Base-by-base conservation (phyloP, 768 basidiomycete species). In the Suillus subluteus region DNA sequence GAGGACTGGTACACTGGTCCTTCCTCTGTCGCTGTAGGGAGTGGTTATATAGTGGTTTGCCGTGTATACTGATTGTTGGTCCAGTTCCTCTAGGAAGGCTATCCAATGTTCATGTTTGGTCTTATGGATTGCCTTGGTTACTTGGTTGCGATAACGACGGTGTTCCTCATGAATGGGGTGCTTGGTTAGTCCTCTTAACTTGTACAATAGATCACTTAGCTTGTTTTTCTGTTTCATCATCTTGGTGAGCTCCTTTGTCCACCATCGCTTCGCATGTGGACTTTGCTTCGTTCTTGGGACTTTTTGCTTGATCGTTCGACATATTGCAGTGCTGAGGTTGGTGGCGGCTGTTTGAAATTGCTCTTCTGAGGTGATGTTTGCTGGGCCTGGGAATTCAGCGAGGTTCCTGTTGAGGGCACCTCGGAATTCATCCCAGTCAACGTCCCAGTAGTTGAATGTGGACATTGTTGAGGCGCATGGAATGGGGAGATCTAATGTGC, bases 41-140 rank as follows among this genome's bases (percentile, higher is more conserved):
- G 69, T 59, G 0, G 58, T 72, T 0, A 76, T 54, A 26, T 75
- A 77, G 1, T 1, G 0, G 11, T 48, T 23, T 1, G 48, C 48
- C 2, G 11, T 48, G n/a, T 48, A 48, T 54, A 0, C 68, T 65
- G 32, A 32, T 0, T 50, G 48, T 0, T 23, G 43, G 0, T 63
- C 55, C 0, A 72, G 63, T 0, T 74, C 65, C 15, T 77, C 73
- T 2, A 80, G 71, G 65, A 70, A 82, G 3, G 73, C 59, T 26
- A 68, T 43, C 65, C 67, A 68, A 3, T 75, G 71, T 15, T 69
- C 62, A 0, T 59, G 61, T 58, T 79, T 80, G 0, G 75, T 56
- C 15, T 15, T 48, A 1, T 2, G 3, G 16, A 46, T 46, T 5
- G 4, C n/a, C 12, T 46, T 21, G 0, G 4, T 46, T 15, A 46